These are phyloP conservation scores for Excoecaria agallocha DNA, from an alignment of 345 rosid genomes.

Conservation along the genomic window DNA sequence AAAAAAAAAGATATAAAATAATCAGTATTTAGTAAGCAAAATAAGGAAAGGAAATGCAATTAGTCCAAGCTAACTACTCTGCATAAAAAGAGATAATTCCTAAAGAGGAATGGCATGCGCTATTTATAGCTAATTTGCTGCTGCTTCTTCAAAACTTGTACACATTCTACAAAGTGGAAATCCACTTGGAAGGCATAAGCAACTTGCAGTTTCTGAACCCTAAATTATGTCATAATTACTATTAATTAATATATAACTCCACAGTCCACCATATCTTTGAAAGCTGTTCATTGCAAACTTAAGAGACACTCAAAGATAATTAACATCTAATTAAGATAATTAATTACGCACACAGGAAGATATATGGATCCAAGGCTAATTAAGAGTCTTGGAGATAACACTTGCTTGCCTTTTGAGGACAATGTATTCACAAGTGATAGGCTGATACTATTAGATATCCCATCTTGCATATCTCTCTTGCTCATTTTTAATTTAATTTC, in stretches of 20 bases:
- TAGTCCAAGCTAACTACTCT: background rate
- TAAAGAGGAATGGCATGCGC: background rate
- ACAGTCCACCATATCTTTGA: background rate
- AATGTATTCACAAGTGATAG: too few relatives aligned
- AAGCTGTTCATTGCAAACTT: background rate
- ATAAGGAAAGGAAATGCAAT: background rate
- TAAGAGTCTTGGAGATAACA: too few relatives aligned
- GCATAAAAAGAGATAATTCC: background rate
- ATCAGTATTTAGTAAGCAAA: background rate
- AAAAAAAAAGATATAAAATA: too few relatives aligned
- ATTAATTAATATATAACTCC: too few relatives aligned
- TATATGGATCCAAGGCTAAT: too few relatives aligned
- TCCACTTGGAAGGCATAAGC: background rate
- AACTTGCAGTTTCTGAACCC: background rate
- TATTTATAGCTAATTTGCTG: background rate
- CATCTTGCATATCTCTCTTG: too few relatives aligned
- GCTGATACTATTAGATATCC: too few relatives aligned
- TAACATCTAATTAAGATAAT: background rate
- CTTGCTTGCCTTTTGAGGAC: too few relatives aligned
- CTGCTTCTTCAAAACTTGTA: background rate
- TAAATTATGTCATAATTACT: background rate
- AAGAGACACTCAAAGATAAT: background rate
- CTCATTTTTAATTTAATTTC: too few relatives aligned
- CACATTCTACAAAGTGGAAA: slow-evolving; percentile 9
- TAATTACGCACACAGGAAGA: too few relatives aligned